phyloP scores from a whole-genome alignment of 768 basidiomycete genomes.

The Kwoniella sp. region DNA sequence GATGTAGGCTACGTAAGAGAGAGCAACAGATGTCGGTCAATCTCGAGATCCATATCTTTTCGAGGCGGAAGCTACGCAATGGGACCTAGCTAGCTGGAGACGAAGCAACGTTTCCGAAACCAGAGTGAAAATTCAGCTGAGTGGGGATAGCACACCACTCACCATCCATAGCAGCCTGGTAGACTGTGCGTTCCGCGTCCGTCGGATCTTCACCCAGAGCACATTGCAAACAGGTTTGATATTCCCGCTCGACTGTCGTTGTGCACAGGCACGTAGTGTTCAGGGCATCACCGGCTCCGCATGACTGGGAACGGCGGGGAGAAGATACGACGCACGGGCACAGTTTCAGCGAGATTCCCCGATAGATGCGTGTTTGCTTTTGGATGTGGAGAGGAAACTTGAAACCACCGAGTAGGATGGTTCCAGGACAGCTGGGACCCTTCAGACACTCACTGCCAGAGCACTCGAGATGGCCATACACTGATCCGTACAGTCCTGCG shows the following conservation, averaged over 20 bases:
- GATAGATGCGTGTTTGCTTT: neutral
- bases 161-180: constrained; percentile 17
- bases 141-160: neutral
- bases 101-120: too few species aligned
- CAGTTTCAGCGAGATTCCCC: neutral
- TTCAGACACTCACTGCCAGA: constrained; percentile 10
- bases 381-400: too few species aligned
- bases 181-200: neutral
- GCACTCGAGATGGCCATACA: constrained; percentile 14
- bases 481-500: constrained; percentile 6
- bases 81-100: too few species aligned
- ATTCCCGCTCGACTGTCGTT: constrained; percentile 1
- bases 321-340: neutral
- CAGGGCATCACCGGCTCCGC: constrained; percentile 12
- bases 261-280: constrained; percentile 20
- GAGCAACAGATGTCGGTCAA: neutral
- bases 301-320: constrained; percentile 3
- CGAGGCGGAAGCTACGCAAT: too few species aligned
- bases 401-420: too few species aligned
- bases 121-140: too few species aligned
- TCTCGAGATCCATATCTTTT: too few species aligned
- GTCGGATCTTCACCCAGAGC: constrained; percentile 9
- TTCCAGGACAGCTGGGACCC: neutral
- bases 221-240: constrained; percentile 13
- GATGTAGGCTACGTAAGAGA: constrained; percentile 14